Evolutionary conservation across 2,329 filamentous ascomycete genomes (phyloP), one percentile per base, ranked within the genome.

Genomic region (Fusarium sublunatum): DNA sequence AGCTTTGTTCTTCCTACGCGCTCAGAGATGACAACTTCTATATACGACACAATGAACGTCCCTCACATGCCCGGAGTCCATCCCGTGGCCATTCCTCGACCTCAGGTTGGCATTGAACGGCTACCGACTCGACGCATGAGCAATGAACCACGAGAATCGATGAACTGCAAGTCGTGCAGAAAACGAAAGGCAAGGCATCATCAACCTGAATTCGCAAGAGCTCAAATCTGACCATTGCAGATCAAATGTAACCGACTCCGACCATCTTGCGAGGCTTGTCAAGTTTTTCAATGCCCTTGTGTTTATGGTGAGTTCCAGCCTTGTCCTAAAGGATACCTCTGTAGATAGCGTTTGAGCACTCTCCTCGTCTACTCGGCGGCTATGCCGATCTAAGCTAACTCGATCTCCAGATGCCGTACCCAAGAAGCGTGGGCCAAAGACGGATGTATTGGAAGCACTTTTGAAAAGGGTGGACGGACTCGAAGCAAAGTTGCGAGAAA

Each of bases 131-230:
- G 89, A 63, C 87, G 90, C 38, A 81, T 87, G 77, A 88, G 84
- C 76, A 89, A 86, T 70, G 91, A 95, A 75, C 91, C 91, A 36
- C 88, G 91, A 71, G 92, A 96, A 81, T 91, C 91, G 31, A 96
- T 96, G 92, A 96, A 96, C 76, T 96, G 92, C 86, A 96, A 96
- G 77, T 95, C 91, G 53, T 96, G 92, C 81, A 87, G 92, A 69
- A 96, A 96, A 78, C 85, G 92, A 79, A 96, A 96, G 89, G 92
- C 94, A 41, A 65, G 56, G n/a, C 35, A 26, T 51, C 58, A 26
- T 51, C 59, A 42, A 51, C 64, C 58, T 39, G 47, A 13, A n/a
- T 31, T 13, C 40, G 8, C 19, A 39, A 60, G 12, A 36, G 13
- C 19, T 5, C 22, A 12, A 13, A 29, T 34, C 12, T 71, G 28